These are phyloP conservation scores for Arthrocladium fulminans DNA, from an alignment of 2,329 filamentous ascomycete genomes.

Conservation along the genomic window DNA sequence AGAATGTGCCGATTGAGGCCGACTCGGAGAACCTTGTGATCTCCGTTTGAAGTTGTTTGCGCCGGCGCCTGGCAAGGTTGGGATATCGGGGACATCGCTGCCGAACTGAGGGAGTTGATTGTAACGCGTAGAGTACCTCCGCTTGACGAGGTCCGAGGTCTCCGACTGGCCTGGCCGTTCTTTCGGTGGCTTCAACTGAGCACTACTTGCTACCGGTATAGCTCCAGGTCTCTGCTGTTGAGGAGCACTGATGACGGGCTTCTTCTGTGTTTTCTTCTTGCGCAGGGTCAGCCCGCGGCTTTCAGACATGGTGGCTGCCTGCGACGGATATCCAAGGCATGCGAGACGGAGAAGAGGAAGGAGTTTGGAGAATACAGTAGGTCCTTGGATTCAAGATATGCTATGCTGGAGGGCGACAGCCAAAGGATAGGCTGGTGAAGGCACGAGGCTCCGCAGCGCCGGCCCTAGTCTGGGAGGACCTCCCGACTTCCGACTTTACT, in stretches of 20 bases:
- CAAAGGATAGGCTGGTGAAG: background rate
- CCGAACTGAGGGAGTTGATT: conserved; percentile 65
- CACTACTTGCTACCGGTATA: conserved; percentile 30
- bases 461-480: too few species aligned
- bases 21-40: conserved; percentile 43
- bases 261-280: conserved; percentile 48
- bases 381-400: too few species aligned
- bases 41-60: conserved; percentile 41
- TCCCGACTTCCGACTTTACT: background rate
- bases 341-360: background rate
- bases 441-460: conserved; percentile 4
- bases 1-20: conserved; percentile 41
- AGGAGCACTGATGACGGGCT: conserved; percentile 47
- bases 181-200: conserved; percentile 27
- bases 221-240: conserved; percentile 43
- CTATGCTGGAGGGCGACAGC: background rate
- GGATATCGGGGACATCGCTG: conserved; percentile 62
- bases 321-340: background rate
- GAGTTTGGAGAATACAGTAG: background rate
- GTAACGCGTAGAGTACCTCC: conserved; percentile 88
- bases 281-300: conserved; percentile 53
- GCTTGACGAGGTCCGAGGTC: conserved; percentile 78
- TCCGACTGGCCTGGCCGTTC: conserved; percentile 28
- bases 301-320: conserved; percentile 36
- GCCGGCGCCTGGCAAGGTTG: conserved; percentile 47